Evolutionary conservation across 179 eudicot species (phyloP), one percentile per base, ranked within the genome.

Genomic region (Silene noctiflora): DNA sequence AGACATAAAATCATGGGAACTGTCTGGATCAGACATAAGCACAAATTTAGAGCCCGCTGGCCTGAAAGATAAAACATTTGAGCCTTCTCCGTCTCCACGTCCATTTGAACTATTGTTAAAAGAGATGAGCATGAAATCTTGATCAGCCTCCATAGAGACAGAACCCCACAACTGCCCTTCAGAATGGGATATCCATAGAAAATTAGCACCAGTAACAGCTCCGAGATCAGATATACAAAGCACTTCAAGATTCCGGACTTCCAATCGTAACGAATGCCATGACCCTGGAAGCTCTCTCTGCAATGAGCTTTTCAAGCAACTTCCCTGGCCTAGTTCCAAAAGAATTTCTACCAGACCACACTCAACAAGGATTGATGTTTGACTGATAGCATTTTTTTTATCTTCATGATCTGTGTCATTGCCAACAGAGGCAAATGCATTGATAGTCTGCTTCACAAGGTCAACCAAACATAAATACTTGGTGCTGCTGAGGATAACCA

Each of bases 81-180:
- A 91, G 75, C 94, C 99, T 81, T 87, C 96, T 66, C 99, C 99
- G 82, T 84, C 88, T 78, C 99, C 98, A 80, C 98, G 99, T 39
- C 97, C 91, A 75, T 75, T 87, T 60, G 92, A 65, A 74, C 91
- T 86, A 80, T 93, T 80, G 82, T 82, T 80, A 81, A 93, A 89
- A 9, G 90, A 87, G 60, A 93, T 85, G 74, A 95, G 85, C 83
- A 91, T 87, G 61, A 93, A 76, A 80, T 90, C 86, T 73, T 78
- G 77, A 75, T 75, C 77, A 33, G 86, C 78, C 77, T 79, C 74
- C 39, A 79, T 85, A 77, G 86, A 75, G 76, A 88, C 75, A 71
- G 97, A 89, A 80, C 98, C 99, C 90, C 88, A 82, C 84, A 93
- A 78, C 75, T 81, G 84, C 31, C 97, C 98, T 84, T 89, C 94